Base-by-base conservation (phyloP, 306 rosid genomes). In the Fragaria iinumae region DNA sequence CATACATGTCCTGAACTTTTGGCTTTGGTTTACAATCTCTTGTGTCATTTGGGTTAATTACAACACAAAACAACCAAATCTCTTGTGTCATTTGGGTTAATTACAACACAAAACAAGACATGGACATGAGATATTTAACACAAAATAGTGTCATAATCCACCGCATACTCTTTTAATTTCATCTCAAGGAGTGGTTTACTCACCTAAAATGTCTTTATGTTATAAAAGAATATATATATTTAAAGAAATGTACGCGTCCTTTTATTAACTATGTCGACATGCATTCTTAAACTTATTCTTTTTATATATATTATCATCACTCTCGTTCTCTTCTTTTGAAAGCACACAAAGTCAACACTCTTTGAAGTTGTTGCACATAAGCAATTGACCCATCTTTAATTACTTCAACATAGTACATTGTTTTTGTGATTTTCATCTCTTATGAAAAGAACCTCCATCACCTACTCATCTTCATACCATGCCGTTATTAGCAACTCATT, bases 201-300 rank as follows among this genome's bases (percentile, higher is more conserved):
- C 63, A 6, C 32, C 14, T 56, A 56, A n/a, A 5, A 3, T 56
- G 14, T 56, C 14, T 50, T 18, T 52, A 6, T 18, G 57, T 50
- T 52, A 5, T 52, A 52, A 18, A 17, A 52, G 21, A 20, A 6
- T 18, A 50, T 18, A 50, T 2, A 43, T 29, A 29, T 29, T 29
- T 3, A 29, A 29, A 29, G 32, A 1, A 18, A 5, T 8, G 0
- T n/a, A n/a, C 3, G 3, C 10, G 5, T n/a, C 0, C 0, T 8
- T 56, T 21, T 1, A 3, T n/a, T 8, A n/a, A 8, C 13, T 56
- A n/a, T 55, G 7, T 55, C 0, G 10, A 20, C 60, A 2, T 3
- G 36, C 36, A 3, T 6, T 55, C 8, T 8, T 55, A 6, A 17
- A 2, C 8, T 4, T 16, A 5, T 50, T 17, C 1, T 47, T 32